Conservation (phyloP, 2,329 filamentous ascomycete species). For the Apiospora phragmitis region DNA sequence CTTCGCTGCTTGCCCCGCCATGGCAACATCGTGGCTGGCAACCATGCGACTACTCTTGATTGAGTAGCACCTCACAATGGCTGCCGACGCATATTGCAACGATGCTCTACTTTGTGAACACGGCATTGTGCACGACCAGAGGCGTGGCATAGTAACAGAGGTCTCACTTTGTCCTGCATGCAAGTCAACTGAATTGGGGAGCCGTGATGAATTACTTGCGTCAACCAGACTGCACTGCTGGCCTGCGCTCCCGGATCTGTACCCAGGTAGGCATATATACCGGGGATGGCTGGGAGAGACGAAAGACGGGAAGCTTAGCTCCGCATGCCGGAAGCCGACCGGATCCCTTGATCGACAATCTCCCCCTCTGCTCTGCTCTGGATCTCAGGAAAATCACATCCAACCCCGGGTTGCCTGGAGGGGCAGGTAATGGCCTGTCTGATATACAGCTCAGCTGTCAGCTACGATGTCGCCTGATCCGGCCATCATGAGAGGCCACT, state of each 20-base stretch:
- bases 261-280: neutral
- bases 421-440: neutral
- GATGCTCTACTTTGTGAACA: neutral
- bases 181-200: constrained; percentile 1
- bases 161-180: neutral
- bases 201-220: neutral
- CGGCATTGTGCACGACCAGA: neutral
- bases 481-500: neutral
- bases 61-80: neutral
- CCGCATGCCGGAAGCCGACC: constrained; percentile 1
- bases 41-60: neutral
- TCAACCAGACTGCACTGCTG: neutral
- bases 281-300: neutral
- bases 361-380: neutral
- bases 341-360: neutral
- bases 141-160: constrained; percentile 8
- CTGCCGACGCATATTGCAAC: constrained; percentile 3
- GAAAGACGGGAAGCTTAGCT: neutral
- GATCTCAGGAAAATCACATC: neutral
- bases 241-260: neutral
- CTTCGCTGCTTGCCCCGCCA: neutral
- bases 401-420: neutral
- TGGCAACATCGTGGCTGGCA: neutral
- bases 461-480: neutral
- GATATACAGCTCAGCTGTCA: neutral